Percentiles rank a stretch among this genome's conserved stretches.
These are phyloP conservation scores for Populus hybrid DNA, from an alignment of 441 rosid genomes.

Conservation along the genomic window DNA sequence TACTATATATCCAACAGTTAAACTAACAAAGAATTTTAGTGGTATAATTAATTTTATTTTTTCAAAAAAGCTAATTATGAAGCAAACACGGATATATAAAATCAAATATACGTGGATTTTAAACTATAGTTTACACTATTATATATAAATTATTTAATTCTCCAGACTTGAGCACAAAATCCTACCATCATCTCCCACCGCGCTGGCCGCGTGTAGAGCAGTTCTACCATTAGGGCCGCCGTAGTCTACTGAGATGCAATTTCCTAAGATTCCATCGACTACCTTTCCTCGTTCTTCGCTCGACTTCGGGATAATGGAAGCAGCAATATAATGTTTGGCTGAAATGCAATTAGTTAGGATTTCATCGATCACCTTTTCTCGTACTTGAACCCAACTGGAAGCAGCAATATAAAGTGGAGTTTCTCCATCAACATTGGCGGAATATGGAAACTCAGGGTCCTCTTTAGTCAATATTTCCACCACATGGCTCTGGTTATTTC, in stretches of 20 bases:
- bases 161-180: too few species aligned
- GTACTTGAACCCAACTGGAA: too few species aligned
- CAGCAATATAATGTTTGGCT: background rate
- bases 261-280: background rate
- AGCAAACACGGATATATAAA: too few species aligned
- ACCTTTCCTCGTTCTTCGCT: background rate
- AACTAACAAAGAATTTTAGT: background rate
- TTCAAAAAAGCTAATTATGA: background rate
- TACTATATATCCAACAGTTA: too few species aligned
- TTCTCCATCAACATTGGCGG: background rate
- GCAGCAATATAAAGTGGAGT: conserved; percentile 17
- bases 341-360: background rate
- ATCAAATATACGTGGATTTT: too few species aligned
- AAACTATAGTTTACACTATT: too few species aligned
- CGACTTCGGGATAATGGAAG: background rate
- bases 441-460: background rate
- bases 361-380: rapidly evolving
- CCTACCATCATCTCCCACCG: rapidly evolving
- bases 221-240: conserved; percentile 1
- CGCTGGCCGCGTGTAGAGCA: background rate
- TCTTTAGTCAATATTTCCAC: background rate
- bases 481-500: background rate
- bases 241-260: background rate
- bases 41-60: background rate
- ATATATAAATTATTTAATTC: too few species aligned